Evolutionary conservation across 768 basidiomycete species (phyloP), one percentile per base, ranked within the genome.

Genomic region (Termitomyces sp.): DNA sequence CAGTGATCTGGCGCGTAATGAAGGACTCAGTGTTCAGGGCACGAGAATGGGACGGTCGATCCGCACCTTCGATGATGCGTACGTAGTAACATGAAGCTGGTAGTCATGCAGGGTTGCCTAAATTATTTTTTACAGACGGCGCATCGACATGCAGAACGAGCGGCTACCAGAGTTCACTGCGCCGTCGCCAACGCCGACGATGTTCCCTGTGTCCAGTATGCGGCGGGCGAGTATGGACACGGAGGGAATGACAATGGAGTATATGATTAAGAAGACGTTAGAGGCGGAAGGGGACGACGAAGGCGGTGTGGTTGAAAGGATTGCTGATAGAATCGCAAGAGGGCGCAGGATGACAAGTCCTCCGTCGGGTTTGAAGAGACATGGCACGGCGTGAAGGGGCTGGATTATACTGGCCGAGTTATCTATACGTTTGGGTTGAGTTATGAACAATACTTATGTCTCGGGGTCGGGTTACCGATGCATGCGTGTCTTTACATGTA

Each of bases 51-150:
- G 78, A 59, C 75, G 77, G 58, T 78, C 78, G 58, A 89, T 92
- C 67, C 82, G 78, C 55, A 84, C 71, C 56, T 92, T 91, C 71
- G 86, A 81, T 64, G 87, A 91, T 59, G 89, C 89, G 84, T 89
- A 63, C 62, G 86, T 50, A 37, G 35, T 51, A 40, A 12, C 12
- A 3, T 14, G 4, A 1, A n/a, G 5, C 1, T 40, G 26, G n/a
- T 40, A 17, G 4, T 11, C 11, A 28, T 51, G 30, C 31, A 42
- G 28, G 3, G 30, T 50, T 51, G 44, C 23, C 19, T 51, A 19
- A 43, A 33, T 44, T 43, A 38, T 37, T 21, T 26, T 38, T 40
- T 42, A 59, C 64, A 89, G 87, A 38, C 89, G 90, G 51, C 83
- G 83, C 21, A 82, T 83, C 37, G 89, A 91, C 70, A 64, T 86